Evolutionary conservation across 73 alveolate species (phyloP).

Genomic region (Paramecium sexaurelia): DNA sequence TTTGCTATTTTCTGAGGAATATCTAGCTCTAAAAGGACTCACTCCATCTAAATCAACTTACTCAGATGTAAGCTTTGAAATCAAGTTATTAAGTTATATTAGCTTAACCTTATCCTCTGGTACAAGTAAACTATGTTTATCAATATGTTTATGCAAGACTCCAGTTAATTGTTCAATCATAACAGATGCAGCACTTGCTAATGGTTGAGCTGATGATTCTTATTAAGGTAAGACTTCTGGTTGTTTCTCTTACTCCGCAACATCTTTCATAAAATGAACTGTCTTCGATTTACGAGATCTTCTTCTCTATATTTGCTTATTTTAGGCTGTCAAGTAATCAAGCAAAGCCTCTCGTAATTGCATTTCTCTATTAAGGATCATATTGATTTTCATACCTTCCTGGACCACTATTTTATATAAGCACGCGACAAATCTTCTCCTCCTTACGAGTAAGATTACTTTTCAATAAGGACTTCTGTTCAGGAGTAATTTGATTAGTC

Average conservation of each 20-base stretch:
- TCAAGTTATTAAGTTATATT: not conserved
- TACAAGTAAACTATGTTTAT: not conserved
- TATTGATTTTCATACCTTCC: not conserved
- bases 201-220: not conserved
- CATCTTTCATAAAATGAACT: slow-evolving; percentile 17
- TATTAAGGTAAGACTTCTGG: not conserved
- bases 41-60: slow-evolving; percentile 13
- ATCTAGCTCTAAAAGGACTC: slow-evolving; percentile 42
- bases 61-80: slow-evolving; percentile 8
- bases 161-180: slow-evolving; percentile 40
- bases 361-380: not conserved
- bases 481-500: slow-evolving; percentile 42
- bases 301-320: not conserved
- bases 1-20: slow-evolving; percentile 42
- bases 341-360: slow-evolving; percentile 11
- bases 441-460: slow-evolving; percentile 14
- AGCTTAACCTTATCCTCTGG: slow-evolving; percentile 31
- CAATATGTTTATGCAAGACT: slow-evolving; percentile 25
- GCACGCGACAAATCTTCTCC: not conserved
- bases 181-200: slow-evolving; percentile 15
- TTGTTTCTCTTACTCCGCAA: not conserved
- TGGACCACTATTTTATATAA: slow-evolving; percentile 37
- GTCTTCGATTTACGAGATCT: slow-evolving; percentile 42
- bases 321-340: not conserved
- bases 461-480: slow-evolving; percentile 25